Evolutionary conservation across 495 filamentous ascomycete genomes (phyloP), one percentile per base, ranked within the genome.

Genomic region (Penicillium coffeae): DNA sequence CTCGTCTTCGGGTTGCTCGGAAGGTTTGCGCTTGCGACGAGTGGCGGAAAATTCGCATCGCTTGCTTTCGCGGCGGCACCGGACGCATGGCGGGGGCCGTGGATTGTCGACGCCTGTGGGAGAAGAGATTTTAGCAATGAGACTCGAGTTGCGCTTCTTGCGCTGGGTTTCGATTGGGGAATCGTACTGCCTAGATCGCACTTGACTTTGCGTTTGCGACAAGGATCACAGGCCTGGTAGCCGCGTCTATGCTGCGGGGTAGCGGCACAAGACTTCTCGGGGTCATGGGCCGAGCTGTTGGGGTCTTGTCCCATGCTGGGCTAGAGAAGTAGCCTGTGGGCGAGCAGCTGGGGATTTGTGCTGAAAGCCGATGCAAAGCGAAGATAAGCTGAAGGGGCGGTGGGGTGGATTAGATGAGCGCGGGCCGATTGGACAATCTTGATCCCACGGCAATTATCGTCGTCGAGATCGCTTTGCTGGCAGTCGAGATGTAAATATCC

Each of bases 31-130:
- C 82, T 96, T 97, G 55, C 93, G 80, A 38, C 92, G 78, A 33
- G 91, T 97, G n/a, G 89, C 88, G 52, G 90, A 95, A 75, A 98
- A 97, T 76, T 84, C 92, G 75, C 93, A 98, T 55, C 95, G 85
- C 69, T 95, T 95, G 71, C 83, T 77, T 71, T 98, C 93, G 49
- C 93, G 83, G 19, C 89, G 84, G 67, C 93, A 98, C 62, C 93
- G 82, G 49, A 92, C 88, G 60, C 93, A 98, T 1, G 94, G 94
- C 35, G 93, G 93, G 52, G 92, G 88, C 63, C 90, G 84, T 27
- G 93, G 93, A 51, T 92, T 87, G 69, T 98, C 93, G 58, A 97
- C 91, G 51, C 71, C 73, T 76, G 46, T 10, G 19, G 30, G 20
- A 10, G 32, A 40, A 22, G 39, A 30, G 48, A 30, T 36, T 42